Evolutionary conservation across 805 yeast genomes (phyloP).

Genomic region (Debaryomyces maramus): DNA sequence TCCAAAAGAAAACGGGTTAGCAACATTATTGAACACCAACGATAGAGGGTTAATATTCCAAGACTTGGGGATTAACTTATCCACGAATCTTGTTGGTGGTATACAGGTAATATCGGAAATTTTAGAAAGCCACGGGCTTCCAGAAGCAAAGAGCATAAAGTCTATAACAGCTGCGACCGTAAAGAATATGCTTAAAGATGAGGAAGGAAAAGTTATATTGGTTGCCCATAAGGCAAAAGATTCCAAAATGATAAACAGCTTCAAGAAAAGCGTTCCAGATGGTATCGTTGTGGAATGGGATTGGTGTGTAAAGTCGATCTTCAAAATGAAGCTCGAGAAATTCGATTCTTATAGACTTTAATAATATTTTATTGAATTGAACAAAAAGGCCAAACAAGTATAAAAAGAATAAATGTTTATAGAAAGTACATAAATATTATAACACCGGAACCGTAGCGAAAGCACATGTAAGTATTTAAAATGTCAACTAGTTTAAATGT

Average conservation of each 20-base stretch:
- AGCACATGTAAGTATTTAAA: too few species aligned
- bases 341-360: slow-evolving; percentile 20
- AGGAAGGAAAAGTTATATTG: slow-evolving; percentile 18
- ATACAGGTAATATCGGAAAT: slow-evolving; percentile 54
- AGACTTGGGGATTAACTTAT: slow-evolving; percentile 52
- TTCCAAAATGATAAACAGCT: slow-evolving; percentile 22
- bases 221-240: slow-evolving; percentile 41
- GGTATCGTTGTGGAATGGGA: slow-evolving; percentile 56
- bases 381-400: background rate
- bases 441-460: background rate
- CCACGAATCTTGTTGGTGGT: slow-evolving; percentile 63
- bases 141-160: slow-evolving; percentile 22
- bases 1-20: slow-evolving; percentile 19
- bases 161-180: slow-evolving; percentile 14
- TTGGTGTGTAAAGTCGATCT: slow-evolving; percentile 60
- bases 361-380: background rate
- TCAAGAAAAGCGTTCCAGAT: slow-evolving; percentile 15
- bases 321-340: slow-evolving; percentile 40
- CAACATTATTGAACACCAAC: slow-evolving; percentile 14
- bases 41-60: slow-evolving; percentile 43
- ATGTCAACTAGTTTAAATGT: too few species aligned
- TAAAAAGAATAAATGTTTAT: background rate
- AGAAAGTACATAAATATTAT: background rate
- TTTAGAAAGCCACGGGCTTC: slow-evolving; percentile 60
- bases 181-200: slow-evolving; percentile 16